These are phyloP conservation scores for Mycena alexandri DNA, from an alignment of 768 basidiomycete species.

Conservation along the genomic window DNA sequence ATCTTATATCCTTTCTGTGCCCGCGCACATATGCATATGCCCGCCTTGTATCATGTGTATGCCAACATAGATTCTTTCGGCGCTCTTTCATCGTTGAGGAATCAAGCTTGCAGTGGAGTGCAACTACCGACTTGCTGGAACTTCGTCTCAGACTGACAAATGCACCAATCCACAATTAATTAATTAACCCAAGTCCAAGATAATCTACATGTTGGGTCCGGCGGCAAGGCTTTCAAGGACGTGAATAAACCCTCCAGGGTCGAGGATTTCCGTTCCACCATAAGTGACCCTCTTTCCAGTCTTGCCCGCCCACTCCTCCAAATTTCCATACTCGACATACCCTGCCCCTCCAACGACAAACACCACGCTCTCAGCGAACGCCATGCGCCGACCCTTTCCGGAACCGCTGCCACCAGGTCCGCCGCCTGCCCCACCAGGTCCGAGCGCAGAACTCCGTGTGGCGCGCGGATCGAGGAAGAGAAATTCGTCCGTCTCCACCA, in stretches of 20 bases:
- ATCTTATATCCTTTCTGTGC: background rate
- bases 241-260: constrained; percentile 87
- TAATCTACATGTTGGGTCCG: constrained; percentile 14
- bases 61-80: constrained; percentile 14
- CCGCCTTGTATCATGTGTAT: constrained; percentile 2
- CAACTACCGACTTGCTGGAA: too few species aligned
- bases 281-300: constrained; percentile 91
- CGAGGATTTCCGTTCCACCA: constrained; percentile 95
- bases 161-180: constrained; percentile 8
- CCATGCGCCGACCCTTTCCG: constrained; percentile 71
- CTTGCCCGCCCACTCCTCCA: constrained; percentile 92
- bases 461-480: constrained; percentile 93
- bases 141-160: too few species aligned
- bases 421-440: constrained; percentile 65
- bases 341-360: constrained; percentile 98
- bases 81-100: too few species aligned
- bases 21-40: constrained; percentile 9
- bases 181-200: constrained; percentile 11
- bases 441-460: constrained; percentile 68
- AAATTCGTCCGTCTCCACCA: constrained; percentile 97
- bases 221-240: constrained; percentile 71
- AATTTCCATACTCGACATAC: constrained; percentile 97
- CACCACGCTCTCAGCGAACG: constrained; percentile 89
- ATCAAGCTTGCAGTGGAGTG: too few species aligned
- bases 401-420: constrained; percentile 56